Evolutionary conservation across 2,329 filamentous ascomycete genomes (phyloP).

Genomic region (Ophiosphaerella narmari): DNA sequence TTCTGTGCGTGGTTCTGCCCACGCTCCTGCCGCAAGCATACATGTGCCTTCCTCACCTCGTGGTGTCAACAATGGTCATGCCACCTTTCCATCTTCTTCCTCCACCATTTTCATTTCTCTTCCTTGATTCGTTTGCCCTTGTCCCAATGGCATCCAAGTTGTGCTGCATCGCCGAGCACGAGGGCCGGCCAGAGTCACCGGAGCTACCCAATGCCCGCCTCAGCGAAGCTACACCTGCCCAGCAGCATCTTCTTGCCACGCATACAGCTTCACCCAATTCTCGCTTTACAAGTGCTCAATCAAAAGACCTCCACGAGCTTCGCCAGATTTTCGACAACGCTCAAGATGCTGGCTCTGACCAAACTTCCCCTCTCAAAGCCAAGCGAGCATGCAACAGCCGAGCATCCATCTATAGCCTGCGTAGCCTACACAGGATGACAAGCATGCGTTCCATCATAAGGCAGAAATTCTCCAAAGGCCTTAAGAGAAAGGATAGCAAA

Average conservation of each 20-base stretch:
- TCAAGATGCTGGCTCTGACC: constrained; percentile 13
- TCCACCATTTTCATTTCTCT: background rate
- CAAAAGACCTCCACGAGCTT: constrained; percentile 40
- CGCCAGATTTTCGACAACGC: constrained; percentile 41
- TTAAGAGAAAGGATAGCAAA: constrained; percentile 17
- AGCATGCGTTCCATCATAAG: constrained; percentile 42
- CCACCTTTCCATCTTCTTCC: background rate
- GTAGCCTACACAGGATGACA: constrained; percentile 41
- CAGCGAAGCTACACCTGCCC: constrained; percentile 31
- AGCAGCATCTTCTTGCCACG: constrained; percentile 30
- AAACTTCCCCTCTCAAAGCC: constrained; percentile 16
- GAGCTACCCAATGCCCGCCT: constrained; percentile 41
- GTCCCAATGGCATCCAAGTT: constrained; percentile 37
- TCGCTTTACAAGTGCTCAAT: constrained; percentile 35
- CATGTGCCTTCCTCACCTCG: background rate
- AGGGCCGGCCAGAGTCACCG: constrained; percentile 31
- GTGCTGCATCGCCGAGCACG: constrained; percentile 41
- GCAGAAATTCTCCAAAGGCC: constrained; percentile 38
- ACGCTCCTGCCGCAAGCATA: background rate
- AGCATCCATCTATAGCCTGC: constrained; percentile 37
- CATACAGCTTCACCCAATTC: constrained; percentile 24
- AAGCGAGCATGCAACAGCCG: constrained; percentile 27
- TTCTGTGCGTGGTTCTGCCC: background rate
- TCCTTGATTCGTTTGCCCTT: background rate
- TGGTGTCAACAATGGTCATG: background rate